Base-by-base conservation (phyloP, 1,139 yeast genomes). In the Candida glucosophila region DNA sequence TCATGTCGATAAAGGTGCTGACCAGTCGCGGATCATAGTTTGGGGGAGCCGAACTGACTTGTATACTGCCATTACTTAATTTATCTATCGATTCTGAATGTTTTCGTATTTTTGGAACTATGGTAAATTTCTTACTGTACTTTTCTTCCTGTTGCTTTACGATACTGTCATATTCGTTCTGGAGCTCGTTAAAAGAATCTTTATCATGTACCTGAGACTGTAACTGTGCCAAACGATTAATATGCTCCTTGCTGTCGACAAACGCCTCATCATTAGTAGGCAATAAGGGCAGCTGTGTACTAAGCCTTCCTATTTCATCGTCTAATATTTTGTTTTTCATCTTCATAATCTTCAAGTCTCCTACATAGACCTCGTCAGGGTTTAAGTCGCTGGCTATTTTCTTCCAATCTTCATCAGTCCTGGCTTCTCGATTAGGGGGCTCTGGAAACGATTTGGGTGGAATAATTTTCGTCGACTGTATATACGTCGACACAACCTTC, bases 381-480 rank as follows among this genome's bases (percentile, higher is more conserved):
- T 39, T 50, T 30, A 49, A 31, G 6, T 36, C 33, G 15, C 40
- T 39, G 14, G 41, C 41, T 7, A 33, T 28, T 25, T 37, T 42
- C 15, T 29, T 38, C 21, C 47, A 37, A 10, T 41, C 52, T 13
- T 37, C 48, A 6, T 38, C 42, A 12, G 33, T 33, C 14, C 35
- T 29, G 8, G 33, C 30, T 18, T 33, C 33, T 11, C 48, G 34
- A 23, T 55, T 54, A 9, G 54, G 48, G 12, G 41, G 30, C n/a
- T n/a, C n/a, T 0, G 77, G 71, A 35, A 65, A 69, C 5, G 64
- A 44, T 6, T 47, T 33, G 0, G 82, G 81, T 2, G 74, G 70
- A 2, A 57, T 43, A 4, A 76, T 67, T 29, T 58, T 63, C 18
- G 60, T 49, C 3, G 64, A 41, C 29, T 73, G 77, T 9, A 74